Base-by-base conservation (phyloP, 78 protist genomes). In the Cyanophora paradoxa region DNA sequence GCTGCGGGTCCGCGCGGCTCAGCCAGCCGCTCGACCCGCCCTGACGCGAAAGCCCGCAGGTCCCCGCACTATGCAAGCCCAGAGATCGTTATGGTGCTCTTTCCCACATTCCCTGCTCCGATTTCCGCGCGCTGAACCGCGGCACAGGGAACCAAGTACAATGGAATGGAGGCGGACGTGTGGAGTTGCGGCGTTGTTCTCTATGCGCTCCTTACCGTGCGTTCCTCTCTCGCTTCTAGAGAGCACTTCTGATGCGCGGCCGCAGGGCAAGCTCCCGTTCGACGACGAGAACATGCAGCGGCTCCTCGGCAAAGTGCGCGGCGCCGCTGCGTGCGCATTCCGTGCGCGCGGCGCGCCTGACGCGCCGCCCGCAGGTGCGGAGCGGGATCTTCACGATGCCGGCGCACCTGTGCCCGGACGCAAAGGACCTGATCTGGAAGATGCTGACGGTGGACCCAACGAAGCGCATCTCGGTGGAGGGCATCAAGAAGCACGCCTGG, bases 221-320 rank as follows among this genome's bases (percentile, higher is more conserved):
- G n/a, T n/a, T n/a, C n/a, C n/a, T n/a, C n/a, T n/a, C n/a, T n/a
- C n/a, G n/a, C n/a, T n/a, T n/a, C n/a, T n/a, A n/a, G n/a, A n/a
- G n/a, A n/a, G n/a, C n/a, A n/a, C n/a, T n/a, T n/a, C n/a, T n/a
- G n/a, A n/a, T n/a, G n/a, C n/a, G n/a, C n/a, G n/a, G n/a, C n/a
- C n/a, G n/a, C n/a, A n/a, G 78, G 98, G 98, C 17, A 33, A 63
- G 40, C 75, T 91, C 36, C 98, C 98, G 44, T 94, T 94, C 64
- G 90, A 91, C 59, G 93, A 85, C 46, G 85, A 82, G 20, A 88
- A 90, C 79, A 68, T 92, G 44, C 68, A 69, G 28, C 31, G 64
- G 62, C 44, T 81, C 2, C 65, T 81, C 7, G n/a, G 5, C 26
- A 58, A 81, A 39, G 65, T 81, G n/a, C n/a, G n/a, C n/a, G n/a